Percentiles rank a stretch among this genome's conserved stretches.
phyloP scores from a whole-genome alignment of 2,329 filamentous ascomycete genomes.

The Davidsoniella neocaledoniae region DNA sequence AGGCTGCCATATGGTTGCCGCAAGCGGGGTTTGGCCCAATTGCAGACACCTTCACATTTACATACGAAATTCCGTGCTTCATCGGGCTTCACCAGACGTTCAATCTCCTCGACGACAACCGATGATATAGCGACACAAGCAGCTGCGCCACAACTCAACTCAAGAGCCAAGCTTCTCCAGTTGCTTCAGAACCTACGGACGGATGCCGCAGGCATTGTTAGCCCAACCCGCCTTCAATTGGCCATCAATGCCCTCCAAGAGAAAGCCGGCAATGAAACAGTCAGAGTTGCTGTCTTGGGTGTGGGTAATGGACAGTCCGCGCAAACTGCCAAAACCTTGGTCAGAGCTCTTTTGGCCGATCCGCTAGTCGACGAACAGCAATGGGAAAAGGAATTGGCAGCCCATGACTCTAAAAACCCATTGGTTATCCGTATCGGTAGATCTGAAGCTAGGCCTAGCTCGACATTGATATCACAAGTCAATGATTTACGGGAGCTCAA shows the following conservation, averaged over 20 bases:
- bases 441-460: conserved; percentile 17
- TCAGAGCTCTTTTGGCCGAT: conserved; percentile 54
- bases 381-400: conserved; percentile 50
- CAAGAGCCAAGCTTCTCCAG: conserved; percentile 38
- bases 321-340: conserved; percentile 43
- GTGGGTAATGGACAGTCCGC: conserved; percentile 22
- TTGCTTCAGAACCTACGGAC: conserved; percentile 44
- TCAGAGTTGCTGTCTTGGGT: conserved; percentile 41
- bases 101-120: background rate
- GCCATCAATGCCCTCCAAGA: conserved; percentile 49
- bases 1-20: conserved; percentile 5
- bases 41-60: background rate
- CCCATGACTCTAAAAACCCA: conserved; percentile 34
- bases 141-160: conserved; percentile 16
- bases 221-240: conserved; percentile 54
- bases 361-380: conserved; percentile 43
- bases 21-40: background rate
- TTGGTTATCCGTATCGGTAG: conserved; percentile 43
- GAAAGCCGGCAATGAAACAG: conserved; percentile 35
- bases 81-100: background rate
- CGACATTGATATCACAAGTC: conserved; percentile 9
- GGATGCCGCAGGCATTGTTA: conserved; percentile 43
- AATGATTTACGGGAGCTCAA: conserved; percentile 32
- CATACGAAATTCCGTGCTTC: background rate
- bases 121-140: conserved; percentile 14